phyloP scores from a whole-genome alignment of 495 filamentous ascomycete species.

The Tuber microsphaerosporum region DNA sequence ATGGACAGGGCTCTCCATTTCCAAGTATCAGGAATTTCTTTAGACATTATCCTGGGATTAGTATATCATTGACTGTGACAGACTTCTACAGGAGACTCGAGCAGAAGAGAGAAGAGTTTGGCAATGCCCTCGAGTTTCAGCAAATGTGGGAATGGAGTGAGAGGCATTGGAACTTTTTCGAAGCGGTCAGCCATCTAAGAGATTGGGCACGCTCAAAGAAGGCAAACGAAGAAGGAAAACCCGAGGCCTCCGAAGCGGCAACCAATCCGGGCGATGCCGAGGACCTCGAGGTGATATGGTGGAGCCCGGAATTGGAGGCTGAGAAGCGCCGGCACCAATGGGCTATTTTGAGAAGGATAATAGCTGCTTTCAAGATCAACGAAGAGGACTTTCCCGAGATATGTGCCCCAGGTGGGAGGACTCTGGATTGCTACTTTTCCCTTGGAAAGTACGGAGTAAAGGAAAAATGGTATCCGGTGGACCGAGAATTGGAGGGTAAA shows the following conservation, averaged over 20 bases:
- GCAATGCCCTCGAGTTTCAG: conserved; percentile 22
- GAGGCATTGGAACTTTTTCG: conserved; percentile 33
- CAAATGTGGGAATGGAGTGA: conserved; percentile 39
- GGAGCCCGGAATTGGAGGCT: conserved; percentile 19
- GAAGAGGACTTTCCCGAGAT: conserved; percentile 25
- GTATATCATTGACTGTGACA: conserved; percentile 30
- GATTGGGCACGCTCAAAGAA: conserved; percentile 9
- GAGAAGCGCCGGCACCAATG: conserved; percentile 27
- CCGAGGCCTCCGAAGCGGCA: conserved; percentile 5
- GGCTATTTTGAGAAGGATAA: conserved; percentile 26
- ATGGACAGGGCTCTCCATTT: conserved; percentile 24
- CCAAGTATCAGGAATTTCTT: conserved; percentile 30
- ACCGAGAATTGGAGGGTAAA: conserved; percentile 21
- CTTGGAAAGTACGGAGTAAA: conserved; percentile 19
- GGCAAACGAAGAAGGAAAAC: neutral
- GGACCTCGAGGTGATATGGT: neutral
- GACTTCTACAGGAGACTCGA: conserved; percentile 32
- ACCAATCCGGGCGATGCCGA: neutral
- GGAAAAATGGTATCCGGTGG: conserved; percentile 27
- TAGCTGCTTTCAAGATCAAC: conserved; percentile 17
- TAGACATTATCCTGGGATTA: conserved; percentile 23
- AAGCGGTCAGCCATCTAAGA: conserved; percentile 18
- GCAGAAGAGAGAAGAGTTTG: conserved; percentile 14
- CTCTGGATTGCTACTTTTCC: conserved; percentile 19
- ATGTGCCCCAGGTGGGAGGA: conserved; percentile 21